Conservation (phyloP, 164 flowering plant genomes). For the Chimonanthus salicifolius region DNA sequence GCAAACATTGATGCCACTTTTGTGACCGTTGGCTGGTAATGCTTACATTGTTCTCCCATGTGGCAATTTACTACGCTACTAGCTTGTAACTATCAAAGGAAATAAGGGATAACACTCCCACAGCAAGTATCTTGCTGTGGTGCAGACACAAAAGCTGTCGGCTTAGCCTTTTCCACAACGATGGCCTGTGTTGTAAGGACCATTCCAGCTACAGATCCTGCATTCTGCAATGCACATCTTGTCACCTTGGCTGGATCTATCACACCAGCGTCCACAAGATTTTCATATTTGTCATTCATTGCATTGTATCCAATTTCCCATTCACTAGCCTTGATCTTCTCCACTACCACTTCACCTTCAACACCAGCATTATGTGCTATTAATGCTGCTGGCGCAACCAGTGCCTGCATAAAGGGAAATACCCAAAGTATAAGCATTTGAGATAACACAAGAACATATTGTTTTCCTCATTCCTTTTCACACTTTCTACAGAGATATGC, state of each 20-base stretch:
- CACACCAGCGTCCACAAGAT: conserved; percentile 78
- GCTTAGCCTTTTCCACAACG: conserved; percentile 85
- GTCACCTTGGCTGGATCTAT: conserved; percentile 99
- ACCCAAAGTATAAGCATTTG: background rate
- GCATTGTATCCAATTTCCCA: conserved; percentile 99
- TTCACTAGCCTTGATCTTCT: conserved; percentile 72
- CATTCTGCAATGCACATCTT: conserved; percentile 91
- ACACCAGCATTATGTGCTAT: conserved; percentile 98
- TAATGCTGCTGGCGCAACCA: conserved; percentile 80
- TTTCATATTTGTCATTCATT: conserved; percentile 81
- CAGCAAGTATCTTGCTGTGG: conserved; percentile 58
- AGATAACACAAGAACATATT: too few relatives aligned
- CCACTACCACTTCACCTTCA: conserved; percentile 99
- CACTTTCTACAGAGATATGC: background rate
- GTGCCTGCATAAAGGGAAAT: conserved; percentile 49
- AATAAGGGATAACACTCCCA: conserved; percentile 20
- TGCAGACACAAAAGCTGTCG: conserved; percentile 51
- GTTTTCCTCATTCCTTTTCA: background rate
- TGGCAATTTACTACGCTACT: too few relatives aligned
- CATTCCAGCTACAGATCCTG: conserved; percentile 99
- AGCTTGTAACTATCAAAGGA: background rate
- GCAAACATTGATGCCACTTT: too few relatives aligned
- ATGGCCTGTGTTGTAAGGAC: conserved; percentile 98
- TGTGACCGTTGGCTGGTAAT: too few relatives aligned
- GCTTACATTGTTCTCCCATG: too few relatives aligned